Conservation (phyloP, 2,329 filamentous ascomycete genomes). For the Sclerotinia trifoliorum region DNA sequence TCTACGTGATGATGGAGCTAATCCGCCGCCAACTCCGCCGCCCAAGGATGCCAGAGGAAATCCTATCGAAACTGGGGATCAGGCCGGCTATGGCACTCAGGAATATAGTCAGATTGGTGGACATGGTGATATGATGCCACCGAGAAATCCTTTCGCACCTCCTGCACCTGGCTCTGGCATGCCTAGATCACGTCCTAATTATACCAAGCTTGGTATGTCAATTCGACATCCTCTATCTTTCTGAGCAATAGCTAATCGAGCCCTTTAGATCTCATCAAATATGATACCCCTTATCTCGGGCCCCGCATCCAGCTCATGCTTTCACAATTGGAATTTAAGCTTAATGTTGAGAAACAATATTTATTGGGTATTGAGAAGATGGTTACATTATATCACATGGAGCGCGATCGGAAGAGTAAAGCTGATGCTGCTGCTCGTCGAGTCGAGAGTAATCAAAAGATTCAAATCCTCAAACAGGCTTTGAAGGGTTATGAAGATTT, state of each 20-base stretch:
- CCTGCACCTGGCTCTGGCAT: constrained; percentile 65
- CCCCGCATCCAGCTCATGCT: constrained; percentile 99
- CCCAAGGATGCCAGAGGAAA: constrained; percentile 65
- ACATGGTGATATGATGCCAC: constrained; percentile 74
- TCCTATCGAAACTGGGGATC: constrained; percentile 49
- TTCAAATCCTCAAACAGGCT: constrained; percentile 90
- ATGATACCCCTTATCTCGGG: constrained; percentile 91
- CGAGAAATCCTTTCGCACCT: constrained; percentile 74
- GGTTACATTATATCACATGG: constrained; percentile 95
- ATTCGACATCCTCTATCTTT: background rate
- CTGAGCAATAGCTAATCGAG: constrained; percentile 27
- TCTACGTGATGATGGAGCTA: constrained; percentile 46
- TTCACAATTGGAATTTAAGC: constrained; percentile 96
- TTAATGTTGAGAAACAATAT: constrained; percentile 98
- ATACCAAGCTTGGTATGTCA: constrained; percentile 85
- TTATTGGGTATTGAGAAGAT: constrained; percentile 99
- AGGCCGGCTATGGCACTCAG: constrained; percentile 61
- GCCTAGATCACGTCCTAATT: constrained; percentile 81
- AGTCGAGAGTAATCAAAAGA: constrained; percentile 97
- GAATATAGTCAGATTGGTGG: constrained; percentile 60
- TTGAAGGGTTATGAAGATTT: constrained; percentile 96
- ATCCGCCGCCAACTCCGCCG: constrained; percentile 63
- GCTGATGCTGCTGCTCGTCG: constrained; percentile 85
- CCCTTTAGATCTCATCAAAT: constrained; percentile 89
- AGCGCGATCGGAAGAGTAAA: constrained; percentile 93